These are phyloP conservation scores for Globisporangium megalacanthum DNA, from an alignment of 352 stramenopile genomes.

Conservation along the genomic window DNA sequence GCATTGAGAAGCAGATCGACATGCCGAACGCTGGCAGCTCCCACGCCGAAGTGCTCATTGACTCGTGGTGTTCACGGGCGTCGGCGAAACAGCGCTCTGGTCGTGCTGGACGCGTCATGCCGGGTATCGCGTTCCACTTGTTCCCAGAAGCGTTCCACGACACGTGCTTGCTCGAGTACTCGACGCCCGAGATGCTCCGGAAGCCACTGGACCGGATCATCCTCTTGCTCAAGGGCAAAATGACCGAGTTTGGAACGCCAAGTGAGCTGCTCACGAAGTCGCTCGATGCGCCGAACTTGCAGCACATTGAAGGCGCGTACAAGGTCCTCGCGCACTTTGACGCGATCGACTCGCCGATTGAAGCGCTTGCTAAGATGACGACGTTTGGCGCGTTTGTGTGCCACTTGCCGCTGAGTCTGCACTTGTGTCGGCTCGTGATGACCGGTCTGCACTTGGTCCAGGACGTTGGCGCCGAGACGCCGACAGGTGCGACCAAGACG, in stretches of 20 bases:
- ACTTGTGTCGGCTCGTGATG: conserved; percentile 71
- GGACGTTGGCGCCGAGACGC: not conserved
- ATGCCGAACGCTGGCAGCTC: conserved; percentile 67
- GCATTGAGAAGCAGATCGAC: conserved; percentile 81
- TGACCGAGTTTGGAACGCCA: conserved; percentile 65
- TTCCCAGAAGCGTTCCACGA: conserved; percentile 69
- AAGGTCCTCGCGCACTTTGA: conserved; percentile 65
- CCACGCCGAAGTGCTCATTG: conserved; percentile 65
- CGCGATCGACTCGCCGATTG: conserved; percentile 54
- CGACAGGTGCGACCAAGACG: not conserved
- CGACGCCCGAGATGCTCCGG: conserved; percentile 73
- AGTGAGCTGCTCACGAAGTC: conserved; percentile 63
- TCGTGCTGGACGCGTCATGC: conserved; percentile 91
- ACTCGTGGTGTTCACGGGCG: conserved; percentile 93
- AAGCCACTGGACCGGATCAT: conserved; percentile 81
- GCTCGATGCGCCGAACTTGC: conserved; percentile 57
- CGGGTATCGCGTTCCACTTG: conserved; percentile 89
- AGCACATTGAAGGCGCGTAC: conserved; percentile 73
- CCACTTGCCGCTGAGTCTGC: conserved; percentile 67
- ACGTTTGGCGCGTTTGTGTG: conserved; percentile 76
- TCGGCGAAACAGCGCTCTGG: conserved; percentile 81
- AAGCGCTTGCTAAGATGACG: conserved; percentile 58
- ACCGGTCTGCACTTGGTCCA: conserved; percentile 40
- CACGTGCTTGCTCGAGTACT: conserved; percentile 72
- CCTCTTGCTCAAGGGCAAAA: conserved; percentile 65